phyloP scores from a whole-genome alignment of 2,329 filamentous ascomycete genomes.

The Colletotrichum lindemuthianum region DNA sequence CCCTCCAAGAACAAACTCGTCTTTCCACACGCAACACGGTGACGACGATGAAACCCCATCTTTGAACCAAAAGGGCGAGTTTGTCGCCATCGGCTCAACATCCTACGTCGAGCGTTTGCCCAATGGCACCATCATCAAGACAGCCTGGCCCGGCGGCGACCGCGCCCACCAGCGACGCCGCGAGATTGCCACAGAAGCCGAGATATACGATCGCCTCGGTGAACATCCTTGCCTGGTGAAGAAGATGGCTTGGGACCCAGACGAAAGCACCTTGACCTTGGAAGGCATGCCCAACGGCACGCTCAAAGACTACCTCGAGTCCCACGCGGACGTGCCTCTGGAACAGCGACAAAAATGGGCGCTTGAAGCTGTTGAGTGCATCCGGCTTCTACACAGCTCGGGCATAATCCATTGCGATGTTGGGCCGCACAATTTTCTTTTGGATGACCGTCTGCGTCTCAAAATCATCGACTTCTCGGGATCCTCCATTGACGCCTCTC shows the following conservation, averaged over 20 bases:
- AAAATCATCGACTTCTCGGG: conserved; percentile 25
- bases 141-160: conserved; percentile 5
- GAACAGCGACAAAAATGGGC: conserved; percentile 1
- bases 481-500: conserved; percentile 3
- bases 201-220: conserved; percentile 20
- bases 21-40: not conserved
- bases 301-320: conserved; percentile 11
- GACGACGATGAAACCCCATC: not conserved
- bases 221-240: conserved; percentile 4
- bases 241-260: conserved; percentile 8
- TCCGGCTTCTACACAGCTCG: conserved; percentile 4
- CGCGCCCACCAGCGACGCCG: conserved; percentile 3
- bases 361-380: not conserved
- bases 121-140: conserved; percentile 16
- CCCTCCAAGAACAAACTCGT: not conserved
- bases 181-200: conserved; percentile 12
- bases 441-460: conserved; percentile 8
- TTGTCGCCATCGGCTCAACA: conserved; percentile 12
- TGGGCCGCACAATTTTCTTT: conserved; percentile 15
- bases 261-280: conserved; percentile 1
- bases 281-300: conserved; percentile 21
- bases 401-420: not conserved
- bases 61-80: conserved; percentile 17
- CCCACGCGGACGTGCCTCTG: conserved; percentile 5
- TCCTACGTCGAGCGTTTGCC: conserved; percentile 12